Evolutionary conservation across 352 stramenopile species (phyloP), one percentile per base, ranked within the genome.

Genomic region (Phytopythium vexans): DNA sequence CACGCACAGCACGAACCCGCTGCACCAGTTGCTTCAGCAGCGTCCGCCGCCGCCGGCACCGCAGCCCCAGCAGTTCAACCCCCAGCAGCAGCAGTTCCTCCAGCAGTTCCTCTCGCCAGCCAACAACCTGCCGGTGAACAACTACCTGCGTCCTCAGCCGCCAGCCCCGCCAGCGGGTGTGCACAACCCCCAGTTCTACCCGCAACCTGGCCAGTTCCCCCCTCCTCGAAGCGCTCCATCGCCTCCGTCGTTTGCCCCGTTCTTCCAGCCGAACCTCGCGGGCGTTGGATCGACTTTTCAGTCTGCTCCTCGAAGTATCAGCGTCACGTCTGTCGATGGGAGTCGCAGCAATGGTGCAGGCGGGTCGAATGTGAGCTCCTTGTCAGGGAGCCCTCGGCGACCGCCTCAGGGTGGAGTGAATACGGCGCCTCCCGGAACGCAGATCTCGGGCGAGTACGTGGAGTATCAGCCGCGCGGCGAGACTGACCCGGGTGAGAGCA

Each of bases 1-100:
- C 48, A 88, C 80, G 52, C 80, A 87, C 41, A 82, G 72, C 40
- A 70, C 68, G 14, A 81, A 88, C 50, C 72, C 77, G 32, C 41
- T 90, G 66, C 77, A 88, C 52, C 74, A 84, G 49, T 54, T 90
- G 15, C 67, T 88, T 48, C 76, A 87, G 43, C 77, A 77, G 41
- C 71, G 78, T 8, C 72, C 76, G 35, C 54, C 60, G 12, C 63
- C 54, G 32, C 66, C 45, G 9, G 52, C 52, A 15, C 60, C 56
- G 44, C 64, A 71, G 21, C 61, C 44, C 11, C 35, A 55, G n/a
- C 60, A 65, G 56, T 65, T 57, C 52, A 70, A 52, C 14, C 58
- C 62, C 11, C 74, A 81, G 50, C 73, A 84, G 46, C 63, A 71
- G 46, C 55, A 62, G 42, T 85, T 85, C 43, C 32, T 85, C 54